These are phyloP conservation scores for Colletotrichum spaethianum DNA, from an alignment of 2,329 filamentous ascomycete species.

Conservation along the genomic window DNA sequence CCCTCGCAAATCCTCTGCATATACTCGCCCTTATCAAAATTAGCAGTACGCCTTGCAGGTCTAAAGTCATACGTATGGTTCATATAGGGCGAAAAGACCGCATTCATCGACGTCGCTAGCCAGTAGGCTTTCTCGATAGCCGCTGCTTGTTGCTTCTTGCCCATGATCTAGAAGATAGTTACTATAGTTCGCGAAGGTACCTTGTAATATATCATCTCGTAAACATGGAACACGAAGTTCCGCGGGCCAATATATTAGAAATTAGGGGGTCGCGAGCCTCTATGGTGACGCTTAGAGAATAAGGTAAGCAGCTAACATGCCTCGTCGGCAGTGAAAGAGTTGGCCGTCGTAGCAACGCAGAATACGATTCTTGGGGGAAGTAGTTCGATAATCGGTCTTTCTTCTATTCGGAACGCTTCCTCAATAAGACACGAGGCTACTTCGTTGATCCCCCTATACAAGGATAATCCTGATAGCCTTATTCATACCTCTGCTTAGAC, in stretches of 20 bases:
- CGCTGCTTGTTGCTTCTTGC: too few relatives aligned
- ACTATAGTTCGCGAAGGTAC: too few relatives aligned
- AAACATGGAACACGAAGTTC: too few relatives aligned
- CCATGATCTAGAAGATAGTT: too few relatives aligned
- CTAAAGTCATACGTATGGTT: constrained; percentile 47
- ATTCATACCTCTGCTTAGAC: not conserved
- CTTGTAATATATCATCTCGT: too few relatives aligned
- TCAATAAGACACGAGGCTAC: too few relatives aligned
- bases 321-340: not conserved
- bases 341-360: not conserved
- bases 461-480: not conserved
- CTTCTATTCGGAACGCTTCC: too few relatives aligned
- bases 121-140: too few relatives aligned
- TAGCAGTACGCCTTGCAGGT: not conserved
- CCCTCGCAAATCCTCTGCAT: not conserved
- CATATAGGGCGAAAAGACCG: constrained; percentile 58
- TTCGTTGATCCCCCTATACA: not conserved
- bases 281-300: not conserved
- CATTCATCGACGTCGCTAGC: too few relatives aligned
- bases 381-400: not conserved
- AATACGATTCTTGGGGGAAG: not conserved
- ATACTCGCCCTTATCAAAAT: not conserved
- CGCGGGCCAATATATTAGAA: not conserved
- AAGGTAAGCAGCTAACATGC: not conserved
- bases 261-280: not conserved